phyloP scores from a whole-genome alignment of 768 basidiomycete genomes.

The Leccinum subtestaceum region DNA sequence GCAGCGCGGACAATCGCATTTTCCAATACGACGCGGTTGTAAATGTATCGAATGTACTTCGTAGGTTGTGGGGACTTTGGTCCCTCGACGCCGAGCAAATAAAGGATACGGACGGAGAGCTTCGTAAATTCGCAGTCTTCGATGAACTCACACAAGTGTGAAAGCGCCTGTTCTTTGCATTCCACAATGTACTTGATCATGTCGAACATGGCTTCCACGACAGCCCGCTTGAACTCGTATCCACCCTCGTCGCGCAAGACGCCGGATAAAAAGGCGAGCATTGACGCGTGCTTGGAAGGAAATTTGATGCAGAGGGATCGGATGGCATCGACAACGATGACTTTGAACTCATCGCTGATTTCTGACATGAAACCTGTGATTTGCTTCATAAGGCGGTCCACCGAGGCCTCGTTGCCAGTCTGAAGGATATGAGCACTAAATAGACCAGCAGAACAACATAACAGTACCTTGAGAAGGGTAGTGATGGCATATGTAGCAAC shows the following conservation, averaged over 20 bases:
- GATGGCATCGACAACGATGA: constrained; percentile 98
- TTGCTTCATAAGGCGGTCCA: constrained; percentile 98
- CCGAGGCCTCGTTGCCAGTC: constrained; percentile 99
- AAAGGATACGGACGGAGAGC: constrained; percentile 93
- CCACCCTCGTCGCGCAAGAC: constrained; percentile 98
- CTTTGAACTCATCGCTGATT: constrained; percentile 99
- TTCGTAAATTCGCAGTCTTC: constrained; percentile 99
- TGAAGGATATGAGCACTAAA: constrained; percentile 31
- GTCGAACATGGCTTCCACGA: constrained; percentile 99
- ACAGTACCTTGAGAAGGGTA: constrained; percentile 83
- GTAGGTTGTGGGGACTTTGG: constrained; percentile 95
- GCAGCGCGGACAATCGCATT: constrained; percentile 97
- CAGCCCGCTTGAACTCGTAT: constrained; percentile 98
- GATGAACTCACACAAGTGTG: constrained; percentile 98
- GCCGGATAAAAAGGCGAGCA: constrained; percentile 96
- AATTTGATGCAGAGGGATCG: constrained; percentile 98
- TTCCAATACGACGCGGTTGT: constrained; percentile 98
- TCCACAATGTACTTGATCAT: constrained; percentile 99
- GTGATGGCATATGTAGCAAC: constrained; percentile 99
- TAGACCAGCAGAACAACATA: not conserved
- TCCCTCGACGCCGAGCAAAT: constrained; percentile 93
- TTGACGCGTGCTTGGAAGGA: constrained; percentile 92
- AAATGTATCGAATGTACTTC: constrained; percentile 99
- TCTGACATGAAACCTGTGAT: constrained; percentile 99
- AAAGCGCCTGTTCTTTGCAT: constrained; percentile 95